phyloP scores from a whole-genome alignment of 2,329 filamentous ascomycete species.

The Neopestalotiopsis sp. region DNA sequence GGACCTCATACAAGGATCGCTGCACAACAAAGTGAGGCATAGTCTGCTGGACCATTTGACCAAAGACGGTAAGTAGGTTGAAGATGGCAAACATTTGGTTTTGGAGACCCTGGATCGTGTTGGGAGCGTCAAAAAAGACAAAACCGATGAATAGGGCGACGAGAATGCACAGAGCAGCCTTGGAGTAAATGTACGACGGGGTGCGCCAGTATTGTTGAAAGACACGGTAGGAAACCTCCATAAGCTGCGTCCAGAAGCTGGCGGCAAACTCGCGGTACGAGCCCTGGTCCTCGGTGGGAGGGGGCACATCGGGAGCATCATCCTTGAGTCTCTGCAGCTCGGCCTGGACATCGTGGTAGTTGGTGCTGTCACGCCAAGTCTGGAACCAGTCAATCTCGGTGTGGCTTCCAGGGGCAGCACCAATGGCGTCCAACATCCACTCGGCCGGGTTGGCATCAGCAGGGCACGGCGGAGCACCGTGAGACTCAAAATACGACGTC shows the following conservation, averaged over 20 bases:
- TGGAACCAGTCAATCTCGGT: conserved; percentile 66
- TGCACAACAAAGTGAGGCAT: conserved; percentile 85
- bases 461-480: conserved; percentile 70
- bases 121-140: conserved; percentile 73
- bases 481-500: conserved; percentile 77
- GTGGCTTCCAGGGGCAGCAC: conserved; percentile 66
- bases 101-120: conserved; percentile 75
- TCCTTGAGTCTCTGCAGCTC: conserved; percentile 62
- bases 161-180: conserved; percentile 64
- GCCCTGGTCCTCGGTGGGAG: conserved; percentile 38
- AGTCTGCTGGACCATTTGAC: conserved; percentile 74
- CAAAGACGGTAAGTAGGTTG: conserved; percentile 80
- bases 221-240: conserved; percentile 68
- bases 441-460: conserved; percentile 78
- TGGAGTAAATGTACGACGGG: conserved; percentile 78
- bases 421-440: conserved; percentile 70
- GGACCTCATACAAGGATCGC: conserved; percentile 78
- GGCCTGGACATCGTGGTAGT: conserved; percentile 52
- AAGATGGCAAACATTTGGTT: conserved; percentile 86
- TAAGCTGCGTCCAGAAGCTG: conserved; percentile 70
- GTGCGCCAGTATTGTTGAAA: conserved; percentile 87
- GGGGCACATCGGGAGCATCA: conserved; percentile 42
- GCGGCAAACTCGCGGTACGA: conserved; percentile 79
- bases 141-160: conserved; percentile 78
- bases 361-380: conserved; percentile 44